Conservation (phyloP, 306 rosid genomes). For the Gastrolobium villosum region DNA sequence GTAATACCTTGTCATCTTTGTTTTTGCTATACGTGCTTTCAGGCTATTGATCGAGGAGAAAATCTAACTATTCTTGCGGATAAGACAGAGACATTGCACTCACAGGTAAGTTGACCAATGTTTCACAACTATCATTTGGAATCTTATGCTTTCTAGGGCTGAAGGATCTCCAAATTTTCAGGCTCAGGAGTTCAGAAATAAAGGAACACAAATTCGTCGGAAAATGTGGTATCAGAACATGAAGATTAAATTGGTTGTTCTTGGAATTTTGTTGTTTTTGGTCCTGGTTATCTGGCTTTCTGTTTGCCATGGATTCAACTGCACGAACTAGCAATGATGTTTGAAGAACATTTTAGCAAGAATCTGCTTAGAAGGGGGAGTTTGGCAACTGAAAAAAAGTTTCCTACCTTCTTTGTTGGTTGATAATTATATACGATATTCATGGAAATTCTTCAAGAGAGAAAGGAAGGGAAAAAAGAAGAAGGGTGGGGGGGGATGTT, state of each 20-base stretch:
- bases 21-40: slow-evolving; percentile 42
- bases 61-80: slow-evolving; percentile 74
- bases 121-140: slow-evolving; percentile 23
- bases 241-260: slow-evolving; percentile 89
- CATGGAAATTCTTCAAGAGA: slow-evolving; percentile 35
- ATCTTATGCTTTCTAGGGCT: slow-evolving; percentile 28
- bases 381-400: slow-evolving; percentile 46
- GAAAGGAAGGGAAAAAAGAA: background rate
- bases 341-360: slow-evolving; percentile 31
- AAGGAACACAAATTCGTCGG: slow-evolving; percentile 78
- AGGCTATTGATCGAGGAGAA: slow-evolving; percentile 91
- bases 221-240: slow-evolving; percentile 99
- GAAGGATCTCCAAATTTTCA: slow-evolving; percentile 54
- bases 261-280: slow-evolving; percentile 76
- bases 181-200: slow-evolving; percentile 79
- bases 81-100: slow-evolving; percentile 81
- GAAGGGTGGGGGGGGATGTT: slow-evolving; percentile 27
- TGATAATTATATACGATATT: slow-evolving; percentile 24
- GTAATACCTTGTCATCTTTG: slow-evolving; percentile 21
- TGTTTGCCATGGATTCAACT: slow-evolving; percentile 87
- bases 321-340: slow-evolving; percentile 66
- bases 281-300: slow-evolving; percentile 90
- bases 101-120: slow-evolving; percentile 65
- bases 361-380: slow-evolving; percentile 45
- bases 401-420: slow-evolving; percentile 48